These are phyloP conservation scores for Cladosporium sphaerospermum DNA, from an alignment of 2,329 filamentous ascomycete genomes.

Conservation along the genomic window DNA sequence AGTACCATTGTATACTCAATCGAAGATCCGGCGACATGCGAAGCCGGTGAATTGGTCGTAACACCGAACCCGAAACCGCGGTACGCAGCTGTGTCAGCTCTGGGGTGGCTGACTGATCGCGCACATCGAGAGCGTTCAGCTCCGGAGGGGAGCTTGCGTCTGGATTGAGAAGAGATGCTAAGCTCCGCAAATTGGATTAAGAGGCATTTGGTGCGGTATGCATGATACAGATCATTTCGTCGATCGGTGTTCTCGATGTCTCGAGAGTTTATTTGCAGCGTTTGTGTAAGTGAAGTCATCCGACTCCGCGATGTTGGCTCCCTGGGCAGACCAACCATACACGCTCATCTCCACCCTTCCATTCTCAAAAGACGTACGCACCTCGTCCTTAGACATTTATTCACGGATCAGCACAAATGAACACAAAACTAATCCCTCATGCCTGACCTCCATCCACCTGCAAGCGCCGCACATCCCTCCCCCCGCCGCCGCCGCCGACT, in stretches of 20 bases:
- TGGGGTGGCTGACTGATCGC: no score
- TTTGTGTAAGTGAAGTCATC: background rate
- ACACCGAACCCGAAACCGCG: no score
- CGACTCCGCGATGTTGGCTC: background rate
- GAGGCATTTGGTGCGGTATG: no score
- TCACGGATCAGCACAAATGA: background rate
- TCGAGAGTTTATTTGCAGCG: background rate
- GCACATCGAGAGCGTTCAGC: no score
- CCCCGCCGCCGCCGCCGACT: constrained; percentile 23
- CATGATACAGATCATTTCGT: no score
- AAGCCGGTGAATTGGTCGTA: no score
- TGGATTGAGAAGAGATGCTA: no score
- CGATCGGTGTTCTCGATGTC: background rate
- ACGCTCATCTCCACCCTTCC: background rate
- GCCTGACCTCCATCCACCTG: constrained; percentile 32
- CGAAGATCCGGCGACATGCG: no score
- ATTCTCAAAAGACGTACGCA: background rate
- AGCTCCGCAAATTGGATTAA: no score
- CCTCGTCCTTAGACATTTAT: background rate
- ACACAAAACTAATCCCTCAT: background rate
- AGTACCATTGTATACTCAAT: no score
- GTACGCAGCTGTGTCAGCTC: no score
- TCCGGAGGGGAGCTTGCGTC: no score
- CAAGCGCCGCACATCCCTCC: constrained; percentile 24
- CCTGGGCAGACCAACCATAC: background rate